These are phyloP conservation scores for Rhodotorula sp. DNA, from an alignment of 1,284 basidiomycete species.

Conservation along the genomic window DNA sequence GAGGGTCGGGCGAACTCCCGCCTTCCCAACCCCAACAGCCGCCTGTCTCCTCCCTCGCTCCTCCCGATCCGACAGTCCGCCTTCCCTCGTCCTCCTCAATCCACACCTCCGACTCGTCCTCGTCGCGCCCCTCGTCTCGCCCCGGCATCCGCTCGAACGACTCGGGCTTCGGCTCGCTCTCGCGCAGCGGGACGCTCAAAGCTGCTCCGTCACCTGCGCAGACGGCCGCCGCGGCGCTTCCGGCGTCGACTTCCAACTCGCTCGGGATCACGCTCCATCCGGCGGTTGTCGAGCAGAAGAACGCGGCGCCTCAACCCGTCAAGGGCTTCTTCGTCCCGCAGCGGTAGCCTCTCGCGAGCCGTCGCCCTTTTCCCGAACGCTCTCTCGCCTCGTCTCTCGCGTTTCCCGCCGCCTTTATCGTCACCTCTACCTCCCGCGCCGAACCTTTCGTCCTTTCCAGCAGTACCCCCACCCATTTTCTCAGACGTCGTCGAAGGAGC, in stretches of 20 bases:
- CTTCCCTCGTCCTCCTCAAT: background rate
- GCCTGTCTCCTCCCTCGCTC: slow-evolving; percentile 3
- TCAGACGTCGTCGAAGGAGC: too few species aligned
- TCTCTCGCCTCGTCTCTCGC: too few species aligned
- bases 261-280: background rate
- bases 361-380: too few species aligned
- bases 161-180: slow-evolving; percentile 20
- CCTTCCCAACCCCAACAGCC: slow-evolving; percentile 5
- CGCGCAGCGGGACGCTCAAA: background rate
- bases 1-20: slow-evolving; percentile 20
- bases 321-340: too few species aligned
- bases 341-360: too few species aligned
- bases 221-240: background rate
- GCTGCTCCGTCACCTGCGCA: background rate
- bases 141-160: slow-evolving; percentile 20
- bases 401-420: too few species aligned
- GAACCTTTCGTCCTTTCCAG: too few species aligned
- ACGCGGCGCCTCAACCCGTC: too few species aligned
- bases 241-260: background rate
- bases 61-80: background rate
- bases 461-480: too few species aligned
- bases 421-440: too few species aligned
- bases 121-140: background rate
- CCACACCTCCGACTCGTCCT: slow-evolving; percentile 7
- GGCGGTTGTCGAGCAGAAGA: too few species aligned